Evolutionary conservation across 192 early-diverging fungal species (phyloP), one percentile per base, ranked within the genome.

Genomic region (Linnemannia schmuckeri): DNA sequence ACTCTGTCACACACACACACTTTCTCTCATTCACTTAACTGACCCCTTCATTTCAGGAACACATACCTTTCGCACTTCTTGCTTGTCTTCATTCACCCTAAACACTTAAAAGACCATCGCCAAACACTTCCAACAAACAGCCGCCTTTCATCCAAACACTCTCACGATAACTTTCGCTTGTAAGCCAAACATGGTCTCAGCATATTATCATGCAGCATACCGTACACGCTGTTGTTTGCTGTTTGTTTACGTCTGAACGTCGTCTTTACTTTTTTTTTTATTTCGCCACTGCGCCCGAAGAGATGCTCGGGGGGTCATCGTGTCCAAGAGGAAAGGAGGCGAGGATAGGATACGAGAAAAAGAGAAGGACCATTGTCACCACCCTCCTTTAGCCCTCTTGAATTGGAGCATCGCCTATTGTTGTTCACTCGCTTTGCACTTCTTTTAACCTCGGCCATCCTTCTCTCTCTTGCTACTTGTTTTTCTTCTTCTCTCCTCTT

Each of bases 281-380:
- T 30, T 66, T 66, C 61, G 13, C 30, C 61, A 66, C 61, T 66
- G 61, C 61, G 61, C 61, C 61, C 61, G 61, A 66, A 12, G 61
- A 61, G 61, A 27, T 12, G 49, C 15, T 18, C 15, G 49, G 2
- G 49, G 42, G 49, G 49, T 52, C 17, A 20, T 46, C 44, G 49
- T 66, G 30, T 35, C 24, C 61, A 66, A 27, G 61, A 33, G 61
- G 33, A 66, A 52, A 52, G 49, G 49, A 52, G 49, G 49, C 20
- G 49, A 52, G 10, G n/a, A 61, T 27, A 61, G n/a, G n/a, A 61
- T 27, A 61, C 7, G 17, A 66, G 27, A 66, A 66, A 66, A 66
- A 61, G n/a, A 61, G n/a, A n/a, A 61, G 57, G 5, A 30, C 61
- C 61, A 66, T 66, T 66, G 61, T 66, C 61, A 33, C 61, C 61